Percentiles rank a stretch among this genome's conserved stretches.
These are phyloP conservation scores for Cyberlindnera americana DNA, from an alignment of 805 yeast species.

Conservation along the genomic window DNA sequence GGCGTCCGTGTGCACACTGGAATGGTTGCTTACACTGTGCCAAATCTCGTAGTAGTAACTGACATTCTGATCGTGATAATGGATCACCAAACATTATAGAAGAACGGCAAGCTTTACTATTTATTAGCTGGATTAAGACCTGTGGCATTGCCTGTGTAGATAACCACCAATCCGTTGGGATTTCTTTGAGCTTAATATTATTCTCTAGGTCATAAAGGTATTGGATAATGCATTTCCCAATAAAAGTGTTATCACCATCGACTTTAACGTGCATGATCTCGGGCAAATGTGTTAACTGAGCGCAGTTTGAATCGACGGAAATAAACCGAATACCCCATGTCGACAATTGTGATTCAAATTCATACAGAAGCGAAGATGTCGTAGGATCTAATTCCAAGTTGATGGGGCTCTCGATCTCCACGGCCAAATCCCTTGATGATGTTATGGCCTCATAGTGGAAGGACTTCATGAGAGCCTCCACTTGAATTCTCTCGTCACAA, in stretches of 20 bases:
- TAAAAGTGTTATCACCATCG: constrained; percentile 26
- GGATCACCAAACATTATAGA: constrained; percentile 71
- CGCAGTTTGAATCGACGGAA: background rate
- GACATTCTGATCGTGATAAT: constrained; percentile 43
- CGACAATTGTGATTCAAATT: constrained; percentile 29
- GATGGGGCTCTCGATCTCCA: constrained; percentile 14
- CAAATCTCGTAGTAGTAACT: constrained; percentile 39
- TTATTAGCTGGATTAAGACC: constrained; percentile 46
- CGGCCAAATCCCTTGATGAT: constrained; percentile 18
- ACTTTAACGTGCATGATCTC: constrained; percentile 34
- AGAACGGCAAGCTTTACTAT: constrained; percentile 61
- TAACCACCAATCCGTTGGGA: constrained; percentile 36
- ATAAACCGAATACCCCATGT: constrained; percentile 44
- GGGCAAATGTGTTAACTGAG: constrained; percentile 44
- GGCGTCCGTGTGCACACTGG: constrained; percentile 86
- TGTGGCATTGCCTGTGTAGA: constrained; percentile 44
- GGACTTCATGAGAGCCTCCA: constrained; percentile 47
- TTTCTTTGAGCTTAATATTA: constrained; percentile 26
- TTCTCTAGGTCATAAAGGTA: constrained; percentile 41
- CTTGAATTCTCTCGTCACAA: constrained; percentile 67
- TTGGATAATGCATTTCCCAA: constrained; percentile 40
- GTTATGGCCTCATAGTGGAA: constrained; percentile 31
- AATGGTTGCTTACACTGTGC: constrained; percentile 57
- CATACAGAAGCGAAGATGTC: constrained; percentile 33
- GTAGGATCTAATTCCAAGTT: constrained; percentile 20